Conservation (phyloP, 2,329 filamentous ascomycete species). For the Hawksworthiomyces lignivorus region DNA sequence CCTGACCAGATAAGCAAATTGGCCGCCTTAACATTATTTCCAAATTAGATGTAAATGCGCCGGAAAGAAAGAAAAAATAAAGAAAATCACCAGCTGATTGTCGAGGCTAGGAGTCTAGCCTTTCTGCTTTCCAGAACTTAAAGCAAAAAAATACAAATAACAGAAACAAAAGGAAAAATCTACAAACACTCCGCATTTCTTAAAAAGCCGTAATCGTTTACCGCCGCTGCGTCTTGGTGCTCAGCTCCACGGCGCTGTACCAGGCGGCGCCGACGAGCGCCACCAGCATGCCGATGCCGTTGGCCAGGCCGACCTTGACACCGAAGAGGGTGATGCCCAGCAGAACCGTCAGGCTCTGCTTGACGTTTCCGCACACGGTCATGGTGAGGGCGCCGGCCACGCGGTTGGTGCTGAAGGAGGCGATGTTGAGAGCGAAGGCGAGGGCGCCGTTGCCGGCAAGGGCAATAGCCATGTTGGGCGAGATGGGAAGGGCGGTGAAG, state of each 20-base stretch:
- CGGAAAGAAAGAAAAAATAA: too few species aligned
- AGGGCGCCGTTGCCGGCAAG: conserved; percentile 44
- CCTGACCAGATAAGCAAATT: too few species aligned
- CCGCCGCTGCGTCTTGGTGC: conserved; percentile 8
- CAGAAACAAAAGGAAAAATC: too few species aligned
- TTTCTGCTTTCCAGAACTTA: too few species aligned
- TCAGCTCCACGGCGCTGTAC: conserved; percentile 49
- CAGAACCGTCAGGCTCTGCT: conserved; percentile 48
- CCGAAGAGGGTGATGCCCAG: conserved; percentile 46
- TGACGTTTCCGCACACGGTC: conserved; percentile 51
- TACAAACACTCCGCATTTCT: too few species aligned
- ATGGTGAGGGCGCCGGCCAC: conserved; percentile 49
- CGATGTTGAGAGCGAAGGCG: conserved; percentile 48
- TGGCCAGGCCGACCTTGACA: conserved; percentile 40
- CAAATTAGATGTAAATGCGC: too few species aligned
- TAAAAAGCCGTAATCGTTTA: too few species aligned
- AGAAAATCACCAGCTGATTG: too few species aligned
- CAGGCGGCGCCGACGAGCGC: conserved; percentile 47
- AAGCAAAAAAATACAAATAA: too few species aligned
- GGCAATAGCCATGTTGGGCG: conserved; percentile 25
- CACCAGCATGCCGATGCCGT: conserved; percentile 47
- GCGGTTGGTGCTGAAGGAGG: conserved; percentile 51
- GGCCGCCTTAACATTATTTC: too few species aligned
- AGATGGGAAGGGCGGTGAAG: conserved; percentile 1
- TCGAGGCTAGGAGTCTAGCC: too few species aligned